phyloP scores from a whole-genome alignment of 1,139 yeast genomes.

The Hemisphaericaspora subhashii region DNA sequence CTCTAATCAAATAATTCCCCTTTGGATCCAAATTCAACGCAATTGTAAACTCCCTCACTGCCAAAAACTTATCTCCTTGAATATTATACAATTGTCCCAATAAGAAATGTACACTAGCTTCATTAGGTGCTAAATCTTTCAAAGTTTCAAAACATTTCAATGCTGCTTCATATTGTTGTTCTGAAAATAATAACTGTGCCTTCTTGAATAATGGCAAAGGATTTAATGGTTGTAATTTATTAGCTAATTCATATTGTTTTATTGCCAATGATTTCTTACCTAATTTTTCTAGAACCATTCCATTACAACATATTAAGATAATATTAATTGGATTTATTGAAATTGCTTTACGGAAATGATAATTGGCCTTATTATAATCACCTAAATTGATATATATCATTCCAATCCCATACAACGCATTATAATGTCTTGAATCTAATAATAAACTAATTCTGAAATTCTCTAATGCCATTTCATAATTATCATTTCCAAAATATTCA shows the following conservation, averaged over 20 bases:
- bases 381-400: slow-evolving; percentile 91
- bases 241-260: slow-evolving; percentile 80
- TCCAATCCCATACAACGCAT: slow-evolving; percentile 95
- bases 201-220: slow-evolving; percentile 87
- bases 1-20: slow-evolving; percentile 83
- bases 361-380: slow-evolving; percentile 78
- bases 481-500: slow-evolving; percentile 85
- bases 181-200: slow-evolving; percentile 75
- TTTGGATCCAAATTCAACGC: slow-evolving; percentile 93
- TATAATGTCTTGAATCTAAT: slow-evolving; percentile 81
- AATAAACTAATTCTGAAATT: slow-evolving; percentile 78
- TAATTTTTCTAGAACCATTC: slow-evolving; percentile 85
- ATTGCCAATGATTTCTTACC: slow-evolving; percentile 72
- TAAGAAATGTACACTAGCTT: slow-evolving; percentile 88
- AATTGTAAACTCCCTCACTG: slow-evolving; percentile 82
- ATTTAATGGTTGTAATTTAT: slow-evolving; percentile 79
- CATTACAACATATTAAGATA: slow-evolving; percentile 88
- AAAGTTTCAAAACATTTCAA: slow-evolving; percentile 71
- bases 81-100: slow-evolving; percentile 85
- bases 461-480: slow-evolving; percentile 85
- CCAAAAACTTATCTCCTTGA: slow-evolving; percentile 70
- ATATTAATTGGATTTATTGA: slow-evolving; percentile 89
- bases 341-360: slow-evolving; percentile 84
- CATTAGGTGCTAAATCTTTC: slow-evolving; percentile 82
- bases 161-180: slow-evolving; percentile 73